Percentiles rank a stretch among this genome's conserved stretches.
Conservation (phyloP, 805 yeast species). For the Candida boidinii region DNA sequence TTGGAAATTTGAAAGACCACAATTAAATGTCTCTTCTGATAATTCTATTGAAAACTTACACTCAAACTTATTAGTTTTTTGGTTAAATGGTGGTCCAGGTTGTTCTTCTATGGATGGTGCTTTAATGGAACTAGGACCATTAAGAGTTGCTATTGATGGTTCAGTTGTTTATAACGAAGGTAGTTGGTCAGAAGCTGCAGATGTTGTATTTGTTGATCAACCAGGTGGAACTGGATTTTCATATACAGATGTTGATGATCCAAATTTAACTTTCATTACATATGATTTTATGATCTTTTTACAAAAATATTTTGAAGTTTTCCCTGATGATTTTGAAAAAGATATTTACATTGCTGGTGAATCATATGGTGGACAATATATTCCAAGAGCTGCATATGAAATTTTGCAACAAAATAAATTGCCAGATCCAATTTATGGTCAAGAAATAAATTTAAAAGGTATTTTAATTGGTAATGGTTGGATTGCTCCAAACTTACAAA, state of each 20-base stretch:
- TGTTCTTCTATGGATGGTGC: conserved; percentile 99
- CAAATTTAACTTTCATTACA: conserved; percentile 49
- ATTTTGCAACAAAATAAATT: conserved; percentile 39
- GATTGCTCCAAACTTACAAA: conserved; percentile 84
- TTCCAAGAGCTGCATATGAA: conserved; percentile 75
- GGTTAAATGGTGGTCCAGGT: conserved; percentile 99
- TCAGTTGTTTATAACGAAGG: conserved; percentile 52
- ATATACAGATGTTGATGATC: conserved; percentile 44
- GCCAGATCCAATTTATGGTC: conserved; percentile 10
- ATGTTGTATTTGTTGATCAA: conserved; percentile 83
- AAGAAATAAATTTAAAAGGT: conserved; percentile 44
- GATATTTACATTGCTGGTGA: conserved; percentile 85
- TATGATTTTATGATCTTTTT: conserved; percentile 58
- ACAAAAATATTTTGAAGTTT: conserved; percentile 53
- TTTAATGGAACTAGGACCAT: conserved; percentile 85
- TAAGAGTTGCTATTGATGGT: conserved; percentile 42
- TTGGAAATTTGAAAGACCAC: conserved; percentile 51
- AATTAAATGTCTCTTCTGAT: background rate
- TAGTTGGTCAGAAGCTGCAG: conserved; percentile 76
- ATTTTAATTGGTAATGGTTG: conserved; percentile 87
- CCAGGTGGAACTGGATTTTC: conserved; percentile 94
- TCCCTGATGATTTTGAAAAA: conserved; percentile 61
- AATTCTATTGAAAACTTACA: too few relatives aligned
- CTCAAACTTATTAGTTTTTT: conserved; percentile 41
- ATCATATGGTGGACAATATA: conserved; percentile 94